Percentiles rank a stretch among this genome's conserved stretches.
phyloP scores from a whole-genome alignment of 1,284 basidiomycete genomes.

The Tetrapyrgos nigripes region DNA sequence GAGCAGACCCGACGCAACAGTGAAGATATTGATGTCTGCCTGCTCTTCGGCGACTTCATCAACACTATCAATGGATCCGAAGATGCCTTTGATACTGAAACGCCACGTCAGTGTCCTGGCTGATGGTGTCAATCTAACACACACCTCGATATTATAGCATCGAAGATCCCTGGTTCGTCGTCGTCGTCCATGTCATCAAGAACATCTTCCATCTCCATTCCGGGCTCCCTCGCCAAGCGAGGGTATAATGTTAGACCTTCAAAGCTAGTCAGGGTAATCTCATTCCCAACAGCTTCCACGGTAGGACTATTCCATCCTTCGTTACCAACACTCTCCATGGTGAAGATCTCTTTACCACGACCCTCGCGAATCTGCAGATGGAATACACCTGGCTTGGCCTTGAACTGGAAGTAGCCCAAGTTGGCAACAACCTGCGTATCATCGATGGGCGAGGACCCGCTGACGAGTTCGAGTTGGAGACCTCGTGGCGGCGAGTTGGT shows the following conservation, averaged over 20 bases:
- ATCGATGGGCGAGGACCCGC: conserved; percentile 59
- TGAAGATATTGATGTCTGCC: conserved; percentile 98
- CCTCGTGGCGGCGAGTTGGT: conserved; percentile 79
- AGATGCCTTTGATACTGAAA: conserved; percentile 61
- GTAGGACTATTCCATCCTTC: conserved; percentile 83
- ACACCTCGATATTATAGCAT: conserved; percentile 56
- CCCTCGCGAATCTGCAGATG: conserved; percentile 84
- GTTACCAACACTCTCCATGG: conserved; percentile 83
- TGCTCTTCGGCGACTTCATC: conserved; percentile 45
- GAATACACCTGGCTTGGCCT: conserved; percentile 90
- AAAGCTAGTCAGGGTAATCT: conserved; percentile 84
- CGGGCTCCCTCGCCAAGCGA: conserved; percentile 69
- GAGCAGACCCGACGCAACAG: conserved; percentile 93
- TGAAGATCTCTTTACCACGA: conserved; percentile 81
- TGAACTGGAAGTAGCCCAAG: conserved; percentile 96
- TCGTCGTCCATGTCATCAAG: conserved; percentile 56
- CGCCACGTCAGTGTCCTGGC: conserved; percentile 1
- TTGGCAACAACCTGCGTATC: conserved; percentile 95
- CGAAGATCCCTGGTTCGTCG: conserved; percentile 43
- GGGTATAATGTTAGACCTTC: conserved; percentile 92
- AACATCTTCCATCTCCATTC: conserved; percentile 86
- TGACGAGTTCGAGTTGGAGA: conserved; percentile 81
- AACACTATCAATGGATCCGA: conserved; percentile 42
- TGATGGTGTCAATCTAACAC: conserved; percentile 20
- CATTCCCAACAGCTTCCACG: conserved; percentile 69